Evolutionary conservation across 2,329 filamentous ascomycete genomes (phyloP), one percentile per base, ranked within the genome.

Genomic region (Talaromyces amestolkiae): DNA sequence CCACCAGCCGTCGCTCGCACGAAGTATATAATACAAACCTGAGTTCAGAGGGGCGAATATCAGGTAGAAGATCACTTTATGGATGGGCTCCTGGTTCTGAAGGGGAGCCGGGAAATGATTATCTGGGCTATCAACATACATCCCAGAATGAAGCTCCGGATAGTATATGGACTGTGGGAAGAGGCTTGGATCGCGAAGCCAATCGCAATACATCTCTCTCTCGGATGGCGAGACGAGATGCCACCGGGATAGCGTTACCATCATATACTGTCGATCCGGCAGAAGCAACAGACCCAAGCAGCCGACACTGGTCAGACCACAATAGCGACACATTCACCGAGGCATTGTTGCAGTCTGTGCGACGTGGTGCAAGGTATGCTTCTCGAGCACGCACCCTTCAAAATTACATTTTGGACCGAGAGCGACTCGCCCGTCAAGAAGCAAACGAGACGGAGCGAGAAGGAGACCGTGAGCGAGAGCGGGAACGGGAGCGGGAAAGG

Each of bases 41-140:
- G 39, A 81, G 83, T 51, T 87, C 87, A 70, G 82, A 85, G 66
- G 81, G 84, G 68, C 82, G 82, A 59, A 78, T 83, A 9, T 83
- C 85, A 19, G 81, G 80, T 69, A 75, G 81, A 67, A 84, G 86
- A 70, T 82, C 78, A 63, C 76, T 87, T 51, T 87, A 88, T 74
- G 85, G 87, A 72, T 88, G 86, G 86, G 84, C 85, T 39, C 85
- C 85, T 10, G 79, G 79, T 9, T 76, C 78, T 39, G 77, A 78
- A 60, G 72, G 76, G 17, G 75, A 78, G 31, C 39, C 35, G 10
- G 51, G 27, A 19, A 49, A 63, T 49, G 61, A 56, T 24, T 47
- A 37, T 33, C 7, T 47, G 19, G 49, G 51, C 24, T 63, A 58
- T 24, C 61, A 58, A 19, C 49, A 45, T 27, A 27, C 49, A 19